Evolutionary conservation across 108 stramenopile genomes (phyloP), one percentile per base, ranked within the genome.

Genomic region (Asterionellopsis glacialis): DNA sequence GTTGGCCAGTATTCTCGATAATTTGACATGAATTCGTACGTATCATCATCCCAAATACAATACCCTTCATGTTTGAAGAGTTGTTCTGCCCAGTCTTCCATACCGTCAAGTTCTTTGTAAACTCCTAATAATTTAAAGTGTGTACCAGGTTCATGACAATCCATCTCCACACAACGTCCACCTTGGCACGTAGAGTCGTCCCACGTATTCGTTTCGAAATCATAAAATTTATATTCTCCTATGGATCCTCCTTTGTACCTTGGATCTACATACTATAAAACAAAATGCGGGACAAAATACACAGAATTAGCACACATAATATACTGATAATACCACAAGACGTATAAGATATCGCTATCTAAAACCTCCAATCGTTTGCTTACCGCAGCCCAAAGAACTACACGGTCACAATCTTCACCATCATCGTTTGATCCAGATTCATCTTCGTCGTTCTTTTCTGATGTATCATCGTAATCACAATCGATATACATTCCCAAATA

Each of bases 51-150:
- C 74, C 74, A 75, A 45, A 75, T 49, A 39, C 74, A 75, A 55
- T 56, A 61, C 23, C 74, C 74, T 59, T 75, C 69, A 43, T 75
- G 74, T 27, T 75, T 75, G 28, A 75, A 75, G 0, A 75, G 45
- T 49, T 75, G 74, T 51, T 75, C 74, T 6, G 57, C 53, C 44
- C 49, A 75, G 65, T 68, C 66, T 23, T 65, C 56, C 44, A 68
- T 51, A 33, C 73, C 73, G 0, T 70, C 41, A 10, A 69, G 54
- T 47, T 75, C 74, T 60, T 76, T 76, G 45, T 63, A 76, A 0
- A 76, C 59, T 4, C 75, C 75, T 6, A 76, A 52, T 0, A 76
- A 45, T 21, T 67, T 25, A 56, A 76, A 76, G 9, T 67, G 41
- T 9, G 68, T 71, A 12, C 41, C 25, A 14, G 55, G n/a, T 19